A percentile compares a stretch with the other conserved stretches of the same genome.
Evolutionary conservation across 192 early-diverging fungal species (phyloP).

Genomic region (Spizellomyces sp.): DNA sequence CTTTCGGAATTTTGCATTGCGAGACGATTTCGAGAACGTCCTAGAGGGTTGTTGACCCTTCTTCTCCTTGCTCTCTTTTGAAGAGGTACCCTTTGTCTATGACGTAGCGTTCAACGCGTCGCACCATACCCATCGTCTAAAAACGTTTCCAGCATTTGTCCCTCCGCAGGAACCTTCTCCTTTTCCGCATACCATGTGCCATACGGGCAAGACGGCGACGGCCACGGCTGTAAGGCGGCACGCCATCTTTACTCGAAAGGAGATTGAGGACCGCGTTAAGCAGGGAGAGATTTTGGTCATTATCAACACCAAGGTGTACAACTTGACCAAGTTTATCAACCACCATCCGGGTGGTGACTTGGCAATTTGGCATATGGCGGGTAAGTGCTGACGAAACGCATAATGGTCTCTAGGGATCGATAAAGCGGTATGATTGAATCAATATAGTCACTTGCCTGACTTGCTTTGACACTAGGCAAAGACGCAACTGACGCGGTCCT

Average conservation of each 20-base stretch:
- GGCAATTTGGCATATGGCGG: constrained; percentile 85
- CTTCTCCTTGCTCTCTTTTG: too few relatives aligned
- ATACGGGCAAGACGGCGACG: background rate
- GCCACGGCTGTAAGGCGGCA: background rate
- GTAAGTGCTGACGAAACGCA: constrained; percentile 40
- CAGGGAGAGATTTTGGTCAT: constrained; percentile 74
- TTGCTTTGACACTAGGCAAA: constrained; percentile 26
- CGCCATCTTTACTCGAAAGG: constrained; percentile 8
- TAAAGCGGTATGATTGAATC: background rate
- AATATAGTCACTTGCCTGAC: constrained; percentile 3
- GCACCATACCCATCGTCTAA: too few relatives aligned
- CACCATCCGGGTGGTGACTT: constrained; percentile 91
- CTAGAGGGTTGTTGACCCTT: too few relatives aligned
- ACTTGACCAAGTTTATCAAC: constrained; percentile 69
- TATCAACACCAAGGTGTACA: constrained; percentile 85
- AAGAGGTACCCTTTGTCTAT: too few relatives aligned
- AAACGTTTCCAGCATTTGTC: too few relatives aligned
- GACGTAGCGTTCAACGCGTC: too few relatives aligned
- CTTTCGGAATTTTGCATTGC: too few relatives aligned
- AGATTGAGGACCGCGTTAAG: constrained; percentile 19
- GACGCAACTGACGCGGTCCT: constrained; percentile 92
- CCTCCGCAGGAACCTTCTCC: too few relatives aligned
- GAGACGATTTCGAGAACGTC: too few relatives aligned
- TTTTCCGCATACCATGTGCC: background rate
- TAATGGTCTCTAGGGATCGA: background rate